Evolutionary conservation across 495 filamentous ascomycete species (phyloP).

Genomic region (Penicillium bialowiezense): DNA sequence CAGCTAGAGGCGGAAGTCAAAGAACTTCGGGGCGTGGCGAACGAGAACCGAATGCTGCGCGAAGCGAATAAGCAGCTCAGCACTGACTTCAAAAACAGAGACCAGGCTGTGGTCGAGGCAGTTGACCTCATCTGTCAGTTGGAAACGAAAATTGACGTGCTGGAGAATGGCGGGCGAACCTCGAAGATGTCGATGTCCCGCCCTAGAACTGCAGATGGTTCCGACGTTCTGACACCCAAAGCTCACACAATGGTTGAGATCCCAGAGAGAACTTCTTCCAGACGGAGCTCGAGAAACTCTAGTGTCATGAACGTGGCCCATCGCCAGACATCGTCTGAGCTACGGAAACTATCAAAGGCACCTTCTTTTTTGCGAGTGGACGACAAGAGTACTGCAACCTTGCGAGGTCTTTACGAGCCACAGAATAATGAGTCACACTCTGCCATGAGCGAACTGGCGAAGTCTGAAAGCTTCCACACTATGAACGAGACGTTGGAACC

Average conservation of each 20-base stretch:
- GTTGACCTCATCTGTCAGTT: constrained; percentile 74
- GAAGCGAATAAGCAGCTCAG: constrained; percentile 66
- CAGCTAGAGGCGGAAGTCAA: constrained; percentile 62
- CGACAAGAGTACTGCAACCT: constrained; percentile 59
- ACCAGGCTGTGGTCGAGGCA: constrained; percentile 78
- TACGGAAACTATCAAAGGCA: constrained; percentile 46
- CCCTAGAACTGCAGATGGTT: constrained; percentile 21
- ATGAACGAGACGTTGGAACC: constrained; percentile 30
- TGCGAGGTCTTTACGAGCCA: constrained; percentile 62
- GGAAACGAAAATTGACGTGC: constrained; percentile 63
- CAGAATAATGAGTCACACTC: constrained; percentile 35
- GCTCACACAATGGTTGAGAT: constrained; percentile 31
- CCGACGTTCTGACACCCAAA: constrained; percentile 27
- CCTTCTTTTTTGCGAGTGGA: constrained; percentile 66
- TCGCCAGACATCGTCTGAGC: constrained; percentile 20
- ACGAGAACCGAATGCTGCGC: constrained; percentile 43
- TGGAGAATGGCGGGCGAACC: constrained; percentile 30
- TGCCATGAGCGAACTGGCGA: constrained; percentile 31
- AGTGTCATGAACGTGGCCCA: constrained; percentile 7
- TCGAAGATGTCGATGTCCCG: constrained; percentile 28
- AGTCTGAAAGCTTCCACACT: constrained; percentile 37
- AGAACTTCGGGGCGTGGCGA: constrained; percentile 53
- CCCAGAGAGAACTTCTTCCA: constrained; percentile 41
- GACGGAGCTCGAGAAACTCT: constrained; percentile 20
- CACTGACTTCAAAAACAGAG: constrained; percentile 67